Conservation (phyloP, 106 monocot genomes). For the Dendrobium nobile region DNA sequence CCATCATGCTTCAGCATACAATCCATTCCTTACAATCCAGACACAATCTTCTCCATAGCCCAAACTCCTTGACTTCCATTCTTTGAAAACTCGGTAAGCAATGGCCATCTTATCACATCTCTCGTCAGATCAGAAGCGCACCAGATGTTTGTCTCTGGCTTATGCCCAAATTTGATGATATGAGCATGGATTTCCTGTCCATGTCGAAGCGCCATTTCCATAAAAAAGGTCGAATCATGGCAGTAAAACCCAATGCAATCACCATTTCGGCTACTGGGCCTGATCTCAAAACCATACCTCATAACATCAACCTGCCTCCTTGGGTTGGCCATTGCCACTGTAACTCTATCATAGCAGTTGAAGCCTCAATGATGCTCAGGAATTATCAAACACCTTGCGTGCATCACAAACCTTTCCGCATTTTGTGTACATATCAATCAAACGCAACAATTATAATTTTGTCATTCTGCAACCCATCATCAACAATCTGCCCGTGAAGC, state of each 20-base stretch:
- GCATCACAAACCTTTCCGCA: constrained; percentile 22
- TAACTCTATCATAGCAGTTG: constrained; percentile 47
- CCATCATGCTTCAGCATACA: constrained; percentile 21
- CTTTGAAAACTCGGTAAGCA: constrained; percentile 22
- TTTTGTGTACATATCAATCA: constrained; percentile 45
- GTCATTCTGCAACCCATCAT: constrained; percentile 20
- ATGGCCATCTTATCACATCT: constrained; percentile 28
- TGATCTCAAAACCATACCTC: constrained; percentile 5
- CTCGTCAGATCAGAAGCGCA: constrained; percentile 19
- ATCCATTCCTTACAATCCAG: constrained; percentile 27
- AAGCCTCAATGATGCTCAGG: constrained; percentile 17
- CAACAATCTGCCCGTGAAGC: constrained; percentile 18
- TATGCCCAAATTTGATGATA: constrained; percentile 27
- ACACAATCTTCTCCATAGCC: constrained; percentile 23
- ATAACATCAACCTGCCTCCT: constrained; percentile 21
- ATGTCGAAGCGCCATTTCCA: constrained; percentile 22
- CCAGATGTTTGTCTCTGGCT: constrained; percentile 24
- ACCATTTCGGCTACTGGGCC: neutral
- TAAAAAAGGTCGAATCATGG: constrained; percentile 23
- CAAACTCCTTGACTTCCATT: constrained; percentile 9
- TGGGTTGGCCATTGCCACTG: constrained; percentile 19
- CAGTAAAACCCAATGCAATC: constrained; percentile 18
- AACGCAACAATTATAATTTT: constrained; percentile 17
- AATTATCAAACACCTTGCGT: constrained; percentile 18
- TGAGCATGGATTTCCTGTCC: constrained; percentile 40